These are phyloP conservation scores for Acanthamoeba lenticulata DNA, from an alignment of 208 protist genomes.

Conservation along the genomic window DNA sequence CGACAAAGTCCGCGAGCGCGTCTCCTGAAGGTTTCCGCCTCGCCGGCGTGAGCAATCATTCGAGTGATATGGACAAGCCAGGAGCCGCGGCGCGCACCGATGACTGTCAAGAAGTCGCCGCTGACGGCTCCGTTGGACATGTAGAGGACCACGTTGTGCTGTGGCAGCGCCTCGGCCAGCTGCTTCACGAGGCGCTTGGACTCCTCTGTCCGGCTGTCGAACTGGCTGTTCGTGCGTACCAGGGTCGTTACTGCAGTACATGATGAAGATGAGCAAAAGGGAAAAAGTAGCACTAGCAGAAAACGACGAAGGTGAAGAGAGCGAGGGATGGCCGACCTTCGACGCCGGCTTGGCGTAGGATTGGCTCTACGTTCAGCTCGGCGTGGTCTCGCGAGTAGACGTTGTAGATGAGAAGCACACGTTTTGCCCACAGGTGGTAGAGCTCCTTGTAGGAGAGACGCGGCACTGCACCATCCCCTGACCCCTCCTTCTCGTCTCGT, in stretches of 20 bases:
- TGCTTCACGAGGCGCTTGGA: background rate
- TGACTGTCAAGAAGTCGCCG: background rate
- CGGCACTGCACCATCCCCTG: no score
- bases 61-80: background rate
- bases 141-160: background rate
- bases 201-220: background rate
- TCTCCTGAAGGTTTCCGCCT: background rate
- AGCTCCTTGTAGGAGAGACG: slow-evolving; percentile 22
- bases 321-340: background rate
- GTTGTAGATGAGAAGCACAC: slow-evolving; percentile 2
- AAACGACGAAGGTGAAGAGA: background rate
- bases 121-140: slow-evolving; percentile 21
- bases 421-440: background rate
- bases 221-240: background rate
- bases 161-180: background rate
- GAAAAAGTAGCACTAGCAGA: background rate
- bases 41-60: background rate
- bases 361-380: background rate
- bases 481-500: background rate
- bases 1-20: background rate
- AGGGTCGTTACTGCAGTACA: background rate
- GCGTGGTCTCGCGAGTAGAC: background rate
- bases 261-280: background rate
- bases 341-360: background rate
- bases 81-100: background rate